phyloP scores from a whole-genome alignment of 2,329 filamentous ascomycete species.

The Claviceps lovelessii region DNA sequence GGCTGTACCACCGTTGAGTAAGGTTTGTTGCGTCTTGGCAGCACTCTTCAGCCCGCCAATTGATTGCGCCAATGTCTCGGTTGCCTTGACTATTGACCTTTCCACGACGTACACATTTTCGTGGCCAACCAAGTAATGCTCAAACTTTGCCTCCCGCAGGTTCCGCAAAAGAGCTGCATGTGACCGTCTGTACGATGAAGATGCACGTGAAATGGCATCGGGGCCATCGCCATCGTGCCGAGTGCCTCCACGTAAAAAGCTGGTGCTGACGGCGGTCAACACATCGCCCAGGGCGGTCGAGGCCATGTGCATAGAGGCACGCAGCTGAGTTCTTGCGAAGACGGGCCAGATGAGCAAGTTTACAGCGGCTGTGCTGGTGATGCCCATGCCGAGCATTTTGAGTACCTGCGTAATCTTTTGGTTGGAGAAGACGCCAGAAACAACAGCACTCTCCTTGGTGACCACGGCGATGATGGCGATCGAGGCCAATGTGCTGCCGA shows the following conservation, averaged over 20 bases:
- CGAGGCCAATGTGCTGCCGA: conserved; percentile 67
- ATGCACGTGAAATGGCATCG: conserved; percentile 7
- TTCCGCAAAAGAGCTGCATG: conserved; percentile 40
- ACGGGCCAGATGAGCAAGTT: conserved; percentile 63
- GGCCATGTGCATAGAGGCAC: conserved; percentile 54
- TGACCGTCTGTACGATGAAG: conserved; percentile 44
- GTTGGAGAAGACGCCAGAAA: conserved; percentile 61
- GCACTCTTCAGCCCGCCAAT: conserved; percentile 77
- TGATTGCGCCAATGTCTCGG: conserved; percentile 70
- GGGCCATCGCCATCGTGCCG: conserved; percentile 1
- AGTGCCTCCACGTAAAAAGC: conserved; percentile 55
- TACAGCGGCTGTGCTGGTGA: conserved; percentile 51
- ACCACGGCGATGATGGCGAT: conserved; percentile 72
- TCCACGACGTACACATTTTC: conserved; percentile 65
- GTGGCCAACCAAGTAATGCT: conserved; percentile 64
- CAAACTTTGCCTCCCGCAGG: conserved; percentile 67
- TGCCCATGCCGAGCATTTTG: conserved; percentile 66
- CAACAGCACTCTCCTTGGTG: conserved; percentile 74
- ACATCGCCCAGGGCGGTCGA: conserved; percentile 65
- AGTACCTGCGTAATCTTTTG: conserved; percentile 37
- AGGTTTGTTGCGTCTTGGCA: conserved; percentile 68
- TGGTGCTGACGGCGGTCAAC: conserved; percentile 60
- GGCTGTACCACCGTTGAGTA: conserved; percentile 38
- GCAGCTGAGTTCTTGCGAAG: conserved; percentile 56
- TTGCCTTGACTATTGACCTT: conserved; percentile 59